Percentiles rank a stretch among this genome's conserved stretches.
These are phyloP conservation scores for Achlya hypogyna DNA, from an alignment of 352 stramenopile genomes.

Conservation along the genomic window DNA sequence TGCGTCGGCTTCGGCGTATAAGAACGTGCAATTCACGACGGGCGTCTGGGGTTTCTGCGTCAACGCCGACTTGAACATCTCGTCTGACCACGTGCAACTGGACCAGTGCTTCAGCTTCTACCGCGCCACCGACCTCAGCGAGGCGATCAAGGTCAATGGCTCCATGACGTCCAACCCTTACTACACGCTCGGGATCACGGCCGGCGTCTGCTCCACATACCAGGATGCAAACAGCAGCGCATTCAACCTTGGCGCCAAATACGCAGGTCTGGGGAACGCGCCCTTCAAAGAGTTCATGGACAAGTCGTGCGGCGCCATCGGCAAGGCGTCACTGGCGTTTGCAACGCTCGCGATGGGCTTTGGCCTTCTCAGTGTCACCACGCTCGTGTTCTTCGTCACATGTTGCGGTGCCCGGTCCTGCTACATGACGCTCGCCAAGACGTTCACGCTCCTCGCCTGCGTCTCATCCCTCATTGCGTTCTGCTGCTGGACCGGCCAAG, in stretches of 20 bases:
- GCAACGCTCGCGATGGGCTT: background rate
- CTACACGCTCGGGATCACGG: background rate
- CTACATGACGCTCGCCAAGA: background rate
- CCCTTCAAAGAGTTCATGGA: background rate
- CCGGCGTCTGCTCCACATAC: background rate
- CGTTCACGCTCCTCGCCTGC: background rate
- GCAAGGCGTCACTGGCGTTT: slow-evolving; percentile 4
- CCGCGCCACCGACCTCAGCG: background rate
- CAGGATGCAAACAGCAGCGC: background rate
- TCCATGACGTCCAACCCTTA: background rate
- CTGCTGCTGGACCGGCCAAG: background rate
- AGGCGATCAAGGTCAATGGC: slow-evolving; percentile 1
- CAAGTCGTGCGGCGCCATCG: slow-evolving; percentile 6
- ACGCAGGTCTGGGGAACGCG: background rate
- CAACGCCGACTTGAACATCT: slow-evolving; percentile 12
- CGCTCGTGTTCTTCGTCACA: background rate
- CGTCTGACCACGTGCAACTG: background rate
- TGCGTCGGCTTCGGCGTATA: background rate
- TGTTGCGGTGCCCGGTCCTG: background rate
- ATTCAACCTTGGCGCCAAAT: background rate
- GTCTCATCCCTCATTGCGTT: background rate
- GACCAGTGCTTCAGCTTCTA: slow-evolving; percentile 20
- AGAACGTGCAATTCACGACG: background rate
- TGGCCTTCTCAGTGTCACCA: background rate
- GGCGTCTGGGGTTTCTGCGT: slow-evolving; percentile 18